Conservation (phyloP, 225 moss, liverwort and hornwort species). For the Lunularia cruciata region DNA sequence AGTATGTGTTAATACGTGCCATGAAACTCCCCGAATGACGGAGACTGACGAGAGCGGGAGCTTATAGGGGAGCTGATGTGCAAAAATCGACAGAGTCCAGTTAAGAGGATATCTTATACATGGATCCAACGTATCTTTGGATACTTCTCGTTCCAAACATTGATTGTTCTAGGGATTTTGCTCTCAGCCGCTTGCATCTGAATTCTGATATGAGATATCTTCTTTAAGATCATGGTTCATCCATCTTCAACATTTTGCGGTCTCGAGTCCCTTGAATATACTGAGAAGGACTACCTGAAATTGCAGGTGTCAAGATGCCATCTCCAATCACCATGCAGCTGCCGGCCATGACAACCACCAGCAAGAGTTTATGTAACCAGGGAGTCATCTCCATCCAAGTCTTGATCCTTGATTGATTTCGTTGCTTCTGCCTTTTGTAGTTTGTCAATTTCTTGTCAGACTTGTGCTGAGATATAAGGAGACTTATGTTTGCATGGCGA, state of each 20-base stretch:
- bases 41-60: too few relatives aligned
- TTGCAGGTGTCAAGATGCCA: conserved; percentile 54
- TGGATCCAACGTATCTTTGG: too few relatives aligned
- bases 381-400: conserved; percentile 30
- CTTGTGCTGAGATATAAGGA: conserved; percentile 44
- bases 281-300: conserved; percentile 43
- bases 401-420: conserved; percentile 21
- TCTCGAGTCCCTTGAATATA: neutral
- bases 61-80: too few relatives aligned
- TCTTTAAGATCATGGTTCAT: too few relatives aligned
- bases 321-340: conserved; percentile 58
- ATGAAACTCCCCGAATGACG: too few relatives aligned
- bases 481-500: conserved; percentile 51
- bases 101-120: too few relatives aligned
- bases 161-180: too few relatives aligned
- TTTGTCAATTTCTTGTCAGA: conserved; percentile 43
- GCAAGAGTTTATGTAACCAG: conserved; percentile 26
- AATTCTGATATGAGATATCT: too few relatives aligned
- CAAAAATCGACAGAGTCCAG: too few relatives aligned
- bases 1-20: too few relatives aligned
- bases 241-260: neutral
- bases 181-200: too few relatives aligned
- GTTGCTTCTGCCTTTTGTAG: conserved; percentile 33
- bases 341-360: conserved; percentile 44
- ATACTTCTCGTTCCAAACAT: too few relatives aligned